Conservation (phyloP, 1,284 basidiomycete genomes). For the Blastosporella zonata region DNA sequence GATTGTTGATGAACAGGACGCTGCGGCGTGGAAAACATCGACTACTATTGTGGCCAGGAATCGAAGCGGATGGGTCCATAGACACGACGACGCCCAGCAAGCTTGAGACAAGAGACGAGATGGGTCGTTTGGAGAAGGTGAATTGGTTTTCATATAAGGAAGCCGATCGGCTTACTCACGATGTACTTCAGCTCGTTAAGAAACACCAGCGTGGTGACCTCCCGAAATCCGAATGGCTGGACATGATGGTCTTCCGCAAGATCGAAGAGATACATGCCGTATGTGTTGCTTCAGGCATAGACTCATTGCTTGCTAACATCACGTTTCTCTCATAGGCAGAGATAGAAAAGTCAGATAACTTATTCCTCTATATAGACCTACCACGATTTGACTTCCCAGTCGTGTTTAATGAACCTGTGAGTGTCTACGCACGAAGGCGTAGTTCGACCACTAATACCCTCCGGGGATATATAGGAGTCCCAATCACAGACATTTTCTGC, state of each 20-base stretch:
- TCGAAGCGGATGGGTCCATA: conserved; percentile 81
- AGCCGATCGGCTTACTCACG: not conserved
- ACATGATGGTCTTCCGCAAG: conserved; percentile 88
- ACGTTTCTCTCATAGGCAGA: conserved; percentile 55
- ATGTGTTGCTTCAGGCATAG: conserved; percentile 26
- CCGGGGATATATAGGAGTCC: conserved; percentile 12
- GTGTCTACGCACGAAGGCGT: conserved; percentile 22
- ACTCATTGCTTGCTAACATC: not conserved
- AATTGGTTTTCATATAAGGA: not conserved
- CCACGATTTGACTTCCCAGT: conserved; percentile 98
- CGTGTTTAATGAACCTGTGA: conserved; percentile 88
- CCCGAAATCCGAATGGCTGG: conserved; percentile 94
- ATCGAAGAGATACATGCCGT: conserved; percentile 93
- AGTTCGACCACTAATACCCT: conserved; percentile 12
- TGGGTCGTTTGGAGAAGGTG: conserved; percentile 90
- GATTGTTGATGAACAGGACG: conserved; percentile 51
- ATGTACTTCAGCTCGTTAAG: conserved; percentile 74
- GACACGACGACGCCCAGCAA: conserved; percentile 89
- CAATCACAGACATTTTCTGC: conserved; percentile 31
- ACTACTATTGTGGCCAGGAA: conserved; percentile 77
- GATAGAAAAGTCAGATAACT: conserved; percentile 82
- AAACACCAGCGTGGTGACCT: conserved; percentile 94
- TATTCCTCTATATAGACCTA: conserved; percentile 93
- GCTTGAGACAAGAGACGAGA: conserved; percentile 77
- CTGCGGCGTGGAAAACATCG: conserved; percentile 90